phyloP scores from a whole-genome alignment of 2,329 filamentous ascomycete species.

The Mycogone perniciosa region DNA sequence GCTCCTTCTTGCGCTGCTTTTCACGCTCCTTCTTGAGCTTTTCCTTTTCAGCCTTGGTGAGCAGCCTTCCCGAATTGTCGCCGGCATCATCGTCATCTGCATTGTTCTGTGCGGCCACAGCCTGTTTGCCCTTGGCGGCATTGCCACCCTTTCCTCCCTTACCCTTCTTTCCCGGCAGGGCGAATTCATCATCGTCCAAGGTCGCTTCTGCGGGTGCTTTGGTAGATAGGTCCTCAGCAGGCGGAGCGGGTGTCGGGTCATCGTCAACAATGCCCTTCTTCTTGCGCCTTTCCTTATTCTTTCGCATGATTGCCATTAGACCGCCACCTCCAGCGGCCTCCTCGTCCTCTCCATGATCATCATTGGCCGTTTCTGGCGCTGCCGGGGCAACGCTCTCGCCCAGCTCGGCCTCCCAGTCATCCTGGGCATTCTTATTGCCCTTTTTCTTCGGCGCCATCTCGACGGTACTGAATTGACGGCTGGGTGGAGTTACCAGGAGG shows the following conservation, averaged over 20 bases:
- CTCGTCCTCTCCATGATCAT: constrained; percentile 43
- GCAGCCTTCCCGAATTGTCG: constrained; percentile 58
- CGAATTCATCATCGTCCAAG: constrained; percentile 84
- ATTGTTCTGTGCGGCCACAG: constrained; percentile 27
- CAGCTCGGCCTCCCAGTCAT: constrained; percentile 93
- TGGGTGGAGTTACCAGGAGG: not conserved
- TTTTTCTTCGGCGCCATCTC: constrained; percentile 94
- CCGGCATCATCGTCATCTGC: constrained; percentile 47
- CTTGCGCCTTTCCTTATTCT: constrained; percentile 80
- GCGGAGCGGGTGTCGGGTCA: constrained; percentile 46
- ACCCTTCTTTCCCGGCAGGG: constrained; percentile 68
- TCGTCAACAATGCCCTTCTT: constrained; percentile 76
- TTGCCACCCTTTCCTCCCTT: constrained; percentile 42
- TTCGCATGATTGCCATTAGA: constrained; percentile 72
- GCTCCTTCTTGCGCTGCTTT: constrained; percentile 97
- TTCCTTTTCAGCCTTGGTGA: constrained; percentile 98
- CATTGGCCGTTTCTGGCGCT: constrained; percentile 40
- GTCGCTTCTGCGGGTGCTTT: constrained; percentile 77
- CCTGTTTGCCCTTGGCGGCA: constrained; percentile 38
- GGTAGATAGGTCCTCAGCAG: constrained; percentile 36
- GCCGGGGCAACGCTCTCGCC: constrained; percentile 68
- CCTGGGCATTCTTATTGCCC: constrained; percentile 70
- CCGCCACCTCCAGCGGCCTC: constrained; percentile 57
- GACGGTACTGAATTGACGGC: constrained; percentile 12
- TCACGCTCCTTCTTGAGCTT: constrained; percentile 96